Percentiles rank a stretch among this genome's conserved stretches.
Evolutionary conservation across 495 filamentous ascomycete genomes (phyloP).

Genomic region (Tetracladium setigerum): DNA sequence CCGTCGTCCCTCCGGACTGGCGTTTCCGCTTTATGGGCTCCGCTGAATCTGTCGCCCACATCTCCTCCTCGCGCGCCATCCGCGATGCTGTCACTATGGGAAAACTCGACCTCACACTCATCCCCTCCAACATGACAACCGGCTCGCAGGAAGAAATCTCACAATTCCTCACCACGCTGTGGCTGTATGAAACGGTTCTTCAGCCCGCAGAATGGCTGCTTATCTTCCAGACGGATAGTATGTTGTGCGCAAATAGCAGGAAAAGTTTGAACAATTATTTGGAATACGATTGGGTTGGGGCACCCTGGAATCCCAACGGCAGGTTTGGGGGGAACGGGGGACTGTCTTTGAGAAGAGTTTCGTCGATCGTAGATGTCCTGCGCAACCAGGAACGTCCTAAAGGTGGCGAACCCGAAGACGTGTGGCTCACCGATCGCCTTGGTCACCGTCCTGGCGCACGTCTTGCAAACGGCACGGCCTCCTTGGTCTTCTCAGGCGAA

Average conservation of each 20-base stretch:
- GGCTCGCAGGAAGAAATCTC: constrained; percentile 35
- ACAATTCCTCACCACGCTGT: constrained; percentile 36
- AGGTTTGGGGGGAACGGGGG: constrained; percentile 42
- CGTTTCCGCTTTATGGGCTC: constrained; percentile 45
- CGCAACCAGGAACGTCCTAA: constrained; percentile 30
- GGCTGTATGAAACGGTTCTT: constrained; percentile 36
- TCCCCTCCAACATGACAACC: constrained; percentile 36
- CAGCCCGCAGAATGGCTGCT: constrained; percentile 37
- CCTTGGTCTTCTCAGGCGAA: constrained; percentile 37
- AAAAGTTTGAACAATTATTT: constrained; percentile 38
- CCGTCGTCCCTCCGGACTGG: constrained; percentile 45
- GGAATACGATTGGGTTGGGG: constrained; percentile 45
- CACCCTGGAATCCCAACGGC: constrained; percentile 36
- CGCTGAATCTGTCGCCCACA: constrained; percentile 25
- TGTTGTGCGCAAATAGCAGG: constrained; percentile 40
- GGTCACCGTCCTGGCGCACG: constrained; percentile 31
- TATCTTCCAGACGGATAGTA: constrained; percentile 42
- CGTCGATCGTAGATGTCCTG: constrained; percentile 37
- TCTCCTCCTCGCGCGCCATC: constrained; percentile 33
- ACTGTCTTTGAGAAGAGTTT: constrained; percentile 37
- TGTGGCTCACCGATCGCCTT: constrained; percentile 40
- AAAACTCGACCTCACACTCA: constrained; percentile 38
- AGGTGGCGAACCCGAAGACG: constrained; percentile 35
- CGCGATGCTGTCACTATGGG: constrained; percentile 28
- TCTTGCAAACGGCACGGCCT: constrained; percentile 36